Evolutionary conservation across 2,329 filamentous ascomycete genomes (phyloP), one percentile per base, ranked within the genome.

Genomic region (Colletotrichum theobromicola): DNA sequence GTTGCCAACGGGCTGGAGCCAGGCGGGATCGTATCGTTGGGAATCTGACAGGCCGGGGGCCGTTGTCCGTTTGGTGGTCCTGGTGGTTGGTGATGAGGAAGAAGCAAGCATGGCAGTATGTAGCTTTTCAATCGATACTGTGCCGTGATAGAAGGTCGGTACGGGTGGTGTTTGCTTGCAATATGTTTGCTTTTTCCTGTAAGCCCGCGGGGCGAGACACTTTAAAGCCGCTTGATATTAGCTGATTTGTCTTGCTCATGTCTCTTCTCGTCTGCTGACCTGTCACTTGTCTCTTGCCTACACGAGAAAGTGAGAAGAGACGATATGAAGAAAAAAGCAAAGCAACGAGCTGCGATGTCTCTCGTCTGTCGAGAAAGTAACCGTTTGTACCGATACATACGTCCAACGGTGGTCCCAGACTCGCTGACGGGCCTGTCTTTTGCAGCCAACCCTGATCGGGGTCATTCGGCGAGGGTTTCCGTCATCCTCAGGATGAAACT

Each of bases 171-270:
- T 34, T 60, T 61, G 67, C 67, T 50, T 67, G 61, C 35, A 42
- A 18, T 32, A 69, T 65, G 30, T 32, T 75, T 75, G 46, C 73
- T 74, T 74, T 73, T 75, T 61, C 28, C 30, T 65, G 30, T 24
- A 50, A 21, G 42, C 13, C 55, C 55, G 37, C 28, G 58, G 21
- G 60, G 53, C 34, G 32, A 60, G 35, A 35, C 32, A 50, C 24
- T 65, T 58, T 26, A 37, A 66, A 58, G 50, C 46, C 34, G 70
- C 37, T 69, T 58, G 63, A 55, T 58, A 64, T 69, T 75, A 60
- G 64, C 55, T 64, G 62, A 66, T 55, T 61, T 68, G 65, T 75
- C 69, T 75, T 32, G 35, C 34, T 50, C 7, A 28, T 69, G 63
- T 69, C 63, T 61, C 73, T 65, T 63, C 50, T n/a, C 58, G n/a